These are phyloP conservation scores for Termitomyces sp. DNA, from an alignment of 1,284 basidiomycete species.

Conservation along the genomic window DNA sequence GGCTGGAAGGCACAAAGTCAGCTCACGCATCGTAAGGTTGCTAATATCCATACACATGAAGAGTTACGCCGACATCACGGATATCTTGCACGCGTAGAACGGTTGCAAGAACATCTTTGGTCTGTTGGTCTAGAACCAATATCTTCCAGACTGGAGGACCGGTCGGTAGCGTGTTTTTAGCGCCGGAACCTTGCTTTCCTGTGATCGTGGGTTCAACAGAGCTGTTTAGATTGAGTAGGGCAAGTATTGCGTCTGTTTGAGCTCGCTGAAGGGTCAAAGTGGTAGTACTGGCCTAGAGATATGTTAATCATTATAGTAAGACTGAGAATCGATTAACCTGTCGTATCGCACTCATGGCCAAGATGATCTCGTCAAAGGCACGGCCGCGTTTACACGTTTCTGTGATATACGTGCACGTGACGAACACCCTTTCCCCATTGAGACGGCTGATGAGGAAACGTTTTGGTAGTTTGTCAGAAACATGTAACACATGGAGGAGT, in stretches of 20 bases:
- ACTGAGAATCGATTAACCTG: slow-evolving; percentile 37
- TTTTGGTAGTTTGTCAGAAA: no score
- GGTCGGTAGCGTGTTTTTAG: slow-evolving; percentile 46
- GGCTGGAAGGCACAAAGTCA: slow-evolving; percentile 43
- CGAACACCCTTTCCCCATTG: slow-evolving; percentile 1
- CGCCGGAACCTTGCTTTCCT: slow-evolving; percentile 34
- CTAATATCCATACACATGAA: slow-evolving; percentile 72
- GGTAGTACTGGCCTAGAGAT: slow-evolving; percentile 18
- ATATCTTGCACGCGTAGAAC: slow-evolving; percentile 94
- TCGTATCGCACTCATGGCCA: slow-evolving; percentile 49
- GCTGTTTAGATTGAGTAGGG: slow-evolving; percentile 58
- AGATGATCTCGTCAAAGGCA: neutral
- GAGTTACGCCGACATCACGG: slow-evolving; percentile 92
- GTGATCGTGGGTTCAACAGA: slow-evolving; percentile 36
- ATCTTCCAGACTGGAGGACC: slow-evolving; percentile 95
- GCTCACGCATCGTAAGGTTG: neutral
- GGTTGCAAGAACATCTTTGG: slow-evolving; percentile 95
- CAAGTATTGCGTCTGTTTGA: slow-evolving; percentile 72
- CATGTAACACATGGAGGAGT: neutral
- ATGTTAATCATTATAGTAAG: neutral
- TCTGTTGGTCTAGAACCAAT: slow-evolving; percentile 89
- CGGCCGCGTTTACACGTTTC: slow-evolving; percentile 6
- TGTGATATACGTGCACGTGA: slow-evolving; percentile 10
- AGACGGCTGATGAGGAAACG: neutral
- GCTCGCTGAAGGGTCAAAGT: slow-evolving; percentile 65